These are phyloP conservation scores for Exophiala aquamarina DNA, from an alignment of 2,329 filamentous ascomycete species.

Conservation along the genomic window DNA sequence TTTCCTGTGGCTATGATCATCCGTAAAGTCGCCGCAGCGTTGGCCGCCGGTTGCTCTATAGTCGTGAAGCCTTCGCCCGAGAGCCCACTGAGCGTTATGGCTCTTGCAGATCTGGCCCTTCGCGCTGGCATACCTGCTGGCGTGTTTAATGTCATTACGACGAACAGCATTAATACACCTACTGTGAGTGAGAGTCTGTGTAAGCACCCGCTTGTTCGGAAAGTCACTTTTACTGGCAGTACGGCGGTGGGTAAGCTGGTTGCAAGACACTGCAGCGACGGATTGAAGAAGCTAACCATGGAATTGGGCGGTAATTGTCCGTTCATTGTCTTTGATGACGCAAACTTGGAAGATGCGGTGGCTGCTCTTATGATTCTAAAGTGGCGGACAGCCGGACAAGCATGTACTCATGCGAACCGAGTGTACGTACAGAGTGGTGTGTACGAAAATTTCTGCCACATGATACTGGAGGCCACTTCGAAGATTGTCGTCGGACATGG, in stretches of 20 bases:
- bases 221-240: conserved; percentile 57
- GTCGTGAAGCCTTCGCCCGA: conserved; percentile 69
- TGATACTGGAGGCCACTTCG: conserved; percentile 54
- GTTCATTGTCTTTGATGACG: conserved; percentile 63
- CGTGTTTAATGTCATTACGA: conserved; percentile 61
- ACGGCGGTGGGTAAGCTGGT: conserved; percentile 63
- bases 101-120: conserved; percentile 59
- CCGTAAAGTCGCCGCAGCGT: conserved; percentile 64
- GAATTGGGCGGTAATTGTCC: conserved; percentile 66
- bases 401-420: conserved; percentile 61
- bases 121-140: conserved; percentile 58
- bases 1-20: conserved; percentile 68
- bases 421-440: conserved; percentile 64
- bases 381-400: conserved; percentile 9
- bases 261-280: conserved; percentile 57
- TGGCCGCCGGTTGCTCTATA: conserved; percentile 69
- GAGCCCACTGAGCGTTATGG: conserved; percentile 62
- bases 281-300: conserved; percentile 62
- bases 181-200: conserved; percentile 47
- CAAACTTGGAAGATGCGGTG: conserved; percentile 49
- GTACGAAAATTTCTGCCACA: conserved; percentile 59
- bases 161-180: conserved; percentile 38
- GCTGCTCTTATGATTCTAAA: conserved; percentile 5
- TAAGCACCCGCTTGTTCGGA: conserved; percentile 58
- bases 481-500: conserved; percentile 60